Conservation (phyloP, 306 rosid genomes). For the Malus domestica region ASM211411v1 NC_041791.1:6589501-6590000, state of each 20-base stretch:
- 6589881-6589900: neutral
- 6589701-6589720: neutral
- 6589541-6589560: neutral
- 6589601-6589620: too few species aligned
- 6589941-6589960: accelerated
- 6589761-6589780: neutral
- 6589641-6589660: too few species aligned
- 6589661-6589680: neutral
- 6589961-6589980: neutral
- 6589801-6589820: neutral
- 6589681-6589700: neutral
- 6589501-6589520: neutral
- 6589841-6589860: accelerated
- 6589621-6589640: too few species aligned
- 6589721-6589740: neutral
- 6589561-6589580: neutral
- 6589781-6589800: neutral
- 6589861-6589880: neutral
- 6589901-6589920: neutral
- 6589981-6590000: neutral
- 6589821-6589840: neutral
- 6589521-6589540: neutral
- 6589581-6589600: too few species aligned
- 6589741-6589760: accelerated
- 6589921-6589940: neutral